Evolutionary conservation across 2,329 filamentous ascomycete genomes (phyloP), one percentile per base, ranked within the genome.

Genomic region (Trichoderma lentiforme): DNA sequence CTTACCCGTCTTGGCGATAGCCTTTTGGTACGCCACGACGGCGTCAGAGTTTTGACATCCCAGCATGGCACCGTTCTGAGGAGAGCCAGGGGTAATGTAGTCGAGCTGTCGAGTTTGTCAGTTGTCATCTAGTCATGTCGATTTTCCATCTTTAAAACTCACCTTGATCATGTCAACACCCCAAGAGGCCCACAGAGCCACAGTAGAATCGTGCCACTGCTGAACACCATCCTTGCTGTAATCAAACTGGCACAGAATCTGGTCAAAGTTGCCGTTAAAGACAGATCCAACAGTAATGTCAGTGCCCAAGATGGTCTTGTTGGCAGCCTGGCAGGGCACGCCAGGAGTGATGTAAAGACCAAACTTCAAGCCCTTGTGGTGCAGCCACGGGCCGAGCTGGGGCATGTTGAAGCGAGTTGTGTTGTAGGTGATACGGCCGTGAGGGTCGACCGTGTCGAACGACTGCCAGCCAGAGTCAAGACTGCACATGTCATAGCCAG

Each of bases 381-480:
- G 72, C 12, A 73, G 60, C 72, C 72, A 73, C 7, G 68, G 58
- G 9, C 60, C 72, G 5, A 73, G 72, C 51, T 73, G 51, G 34
- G 72, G 72, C 21, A 73, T 53, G 69, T 73, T 56, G 15, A 73
- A 73, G 6, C 69, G 68, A 14, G 72, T 73, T 21, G 30, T 28
- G 32, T 73, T 73, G 32, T 73, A 73, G 5, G 53, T 68, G 30
- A 73, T 71, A 6, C 72, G 72, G 4, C 72, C 72, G 15, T 71
- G 26, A 1, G 57, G 32, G n/a, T 73, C 72, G 6, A 73, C 71
- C 4, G 47, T 61, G 24, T 72, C 71, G 21, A 66, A 74, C 0
- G 73, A 69, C 64, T 72, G 65, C 61, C 70, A 81, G 73, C 83
- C 81, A 56, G 80, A 79, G 43, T 76, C 75, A 66, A 72, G 56